Conservation (phyloP, 192 early-diverging fungal species). For the Geosiphon pyriformis region DNA sequence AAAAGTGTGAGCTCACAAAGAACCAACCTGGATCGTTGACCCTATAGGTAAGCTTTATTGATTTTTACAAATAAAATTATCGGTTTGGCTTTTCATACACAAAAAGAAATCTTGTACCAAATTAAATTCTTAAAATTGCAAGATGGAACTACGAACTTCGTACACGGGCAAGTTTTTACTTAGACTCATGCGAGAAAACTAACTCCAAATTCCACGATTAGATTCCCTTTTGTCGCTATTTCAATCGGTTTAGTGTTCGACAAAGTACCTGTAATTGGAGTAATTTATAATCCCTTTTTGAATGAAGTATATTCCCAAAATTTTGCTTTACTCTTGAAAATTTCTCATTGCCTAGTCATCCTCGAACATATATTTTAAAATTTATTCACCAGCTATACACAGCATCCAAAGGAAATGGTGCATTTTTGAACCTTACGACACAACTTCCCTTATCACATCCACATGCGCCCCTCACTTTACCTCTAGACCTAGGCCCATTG, state of each 20-base stretch:
- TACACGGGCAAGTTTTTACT: constrained; percentile 45
- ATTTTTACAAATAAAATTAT: background rate
- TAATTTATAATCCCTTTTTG: constrained; percentile 86
- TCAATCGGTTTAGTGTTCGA: constrained; percentile 79
- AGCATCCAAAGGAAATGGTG: constrained; percentile 57
- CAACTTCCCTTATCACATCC: constrained; percentile 56
- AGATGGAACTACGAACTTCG: constrained; percentile 78
- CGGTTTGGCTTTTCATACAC: too few species aligned
- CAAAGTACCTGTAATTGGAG: constrained; percentile 75
- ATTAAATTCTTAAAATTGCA: too few species aligned
- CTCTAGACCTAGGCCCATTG: constrained; percentile 54
- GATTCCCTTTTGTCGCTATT: constrained; percentile 79
- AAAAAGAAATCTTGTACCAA: too few species aligned
- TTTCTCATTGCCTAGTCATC: too few species aligned
- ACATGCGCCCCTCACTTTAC: constrained; percentile 49
- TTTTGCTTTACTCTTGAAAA: too few species aligned
- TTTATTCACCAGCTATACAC: constrained; percentile 39
- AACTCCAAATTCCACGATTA: constrained; percentile 10
- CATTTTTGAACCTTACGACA: constrained; percentile 50
- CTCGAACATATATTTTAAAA: background rate
- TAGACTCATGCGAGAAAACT: too few species aligned
- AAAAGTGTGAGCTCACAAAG: constrained; percentile 51
- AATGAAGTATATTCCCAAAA: constrained; percentile 81
- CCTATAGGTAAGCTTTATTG: constrained; percentile 59
- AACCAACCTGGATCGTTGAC: constrained; percentile 88